phyloP scores from a whole-genome alignment of 1,284 basidiomycete species.

The Austroboletus niveus region DNA sequence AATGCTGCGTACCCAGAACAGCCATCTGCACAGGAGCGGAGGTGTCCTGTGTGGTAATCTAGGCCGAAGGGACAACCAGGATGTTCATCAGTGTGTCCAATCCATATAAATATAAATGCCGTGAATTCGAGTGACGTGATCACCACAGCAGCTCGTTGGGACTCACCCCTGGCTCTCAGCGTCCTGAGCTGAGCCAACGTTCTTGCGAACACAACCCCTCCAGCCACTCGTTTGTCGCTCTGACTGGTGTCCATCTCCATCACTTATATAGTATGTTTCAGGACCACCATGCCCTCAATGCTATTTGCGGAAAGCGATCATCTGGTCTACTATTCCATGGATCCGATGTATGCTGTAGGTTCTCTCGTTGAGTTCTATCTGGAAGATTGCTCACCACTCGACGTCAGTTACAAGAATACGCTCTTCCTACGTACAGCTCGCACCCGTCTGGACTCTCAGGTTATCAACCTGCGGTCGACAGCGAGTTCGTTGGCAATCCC shows the following conservation, averaged over 20 bases:
- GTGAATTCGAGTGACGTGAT: conserved; percentile 6
- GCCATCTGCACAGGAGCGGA: conserved; percentile 18
- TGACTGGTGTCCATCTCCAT: background rate
- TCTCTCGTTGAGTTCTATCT: background rate
- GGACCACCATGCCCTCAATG: conserved; percentile 3
- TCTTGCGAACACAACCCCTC: background rate
- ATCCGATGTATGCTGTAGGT: conserved; percentile 8
- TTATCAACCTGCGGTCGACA: background rate
- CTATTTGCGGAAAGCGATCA: background rate
- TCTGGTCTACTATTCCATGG: background rate
- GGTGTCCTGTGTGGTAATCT: conserved; percentile 20
- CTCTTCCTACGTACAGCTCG: background rate
- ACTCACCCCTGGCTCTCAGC: background rate
- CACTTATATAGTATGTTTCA: conserved; percentile 11
- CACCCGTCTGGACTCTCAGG: background rate
- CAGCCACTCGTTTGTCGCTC: conserved; percentile 9
- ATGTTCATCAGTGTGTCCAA: conserved; percentile 11
- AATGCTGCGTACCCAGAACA: conserved; percentile 11
- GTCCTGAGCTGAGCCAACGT: background rate
- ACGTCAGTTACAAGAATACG: conserved; percentile 11
- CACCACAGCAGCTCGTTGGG: conserved; percentile 7
- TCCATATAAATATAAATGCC: conserved; percentile 24
- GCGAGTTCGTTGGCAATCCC: background rate
- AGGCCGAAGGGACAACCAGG: background rate
- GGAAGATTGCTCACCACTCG: conserved; percentile 1